phyloP scores from a whole-genome alignment of 306 rosid species.

The Fagus sylvatica region DNA sequence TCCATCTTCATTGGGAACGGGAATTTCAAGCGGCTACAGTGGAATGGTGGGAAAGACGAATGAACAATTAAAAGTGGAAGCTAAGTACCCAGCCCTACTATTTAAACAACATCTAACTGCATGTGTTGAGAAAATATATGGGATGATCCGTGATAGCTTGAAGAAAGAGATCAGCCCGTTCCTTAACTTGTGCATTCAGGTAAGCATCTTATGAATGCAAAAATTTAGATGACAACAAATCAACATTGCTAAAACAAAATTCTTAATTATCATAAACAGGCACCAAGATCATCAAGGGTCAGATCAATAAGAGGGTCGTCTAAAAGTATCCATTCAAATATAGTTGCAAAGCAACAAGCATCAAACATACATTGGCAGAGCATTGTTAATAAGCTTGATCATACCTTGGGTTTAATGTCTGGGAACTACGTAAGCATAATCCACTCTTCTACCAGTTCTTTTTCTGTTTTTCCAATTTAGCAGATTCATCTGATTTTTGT shows the following conservation, averaged over 20 bases:
- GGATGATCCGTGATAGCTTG: conserved; percentile 74
- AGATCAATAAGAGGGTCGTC: conserved; percentile 78
- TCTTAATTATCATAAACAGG: conserved; percentile 47
- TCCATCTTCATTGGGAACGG: conserved; percentile 68
- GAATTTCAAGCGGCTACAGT: conserved; percentile 82
- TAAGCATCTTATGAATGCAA: conserved; percentile 28
- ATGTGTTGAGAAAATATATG: conserved; percentile 74
- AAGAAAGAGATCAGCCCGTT: conserved; percentile 87
- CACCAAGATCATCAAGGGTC: conserved; percentile 68
- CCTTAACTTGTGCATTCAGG: conserved; percentile 86
- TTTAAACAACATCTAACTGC: conserved; percentile 84
- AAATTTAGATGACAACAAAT: background rate
- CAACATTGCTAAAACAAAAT: conserved; percentile 1
- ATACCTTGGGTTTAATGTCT: conserved; percentile 54
- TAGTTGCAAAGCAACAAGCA: conserved; percentile 83
- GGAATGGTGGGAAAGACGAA: conserved; percentile 75
- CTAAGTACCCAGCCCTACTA: conserved; percentile 83
- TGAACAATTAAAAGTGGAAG: conserved; percentile 75
- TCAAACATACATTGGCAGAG: conserved; percentile 81
- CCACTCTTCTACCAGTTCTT: conserved; percentile 11
- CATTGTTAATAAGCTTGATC: conserved; percentile 71
- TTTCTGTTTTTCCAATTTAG: conserved; percentile 1
- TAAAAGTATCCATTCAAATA: conserved; percentile 69
- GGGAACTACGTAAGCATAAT: conserved; percentile 57
- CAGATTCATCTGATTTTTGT: conserved; percentile 20